Evolutionary conservation across 108 stramenopile genomes (phyloP).

Genomic region (Cyclostephanos tholiformis): DNA sequence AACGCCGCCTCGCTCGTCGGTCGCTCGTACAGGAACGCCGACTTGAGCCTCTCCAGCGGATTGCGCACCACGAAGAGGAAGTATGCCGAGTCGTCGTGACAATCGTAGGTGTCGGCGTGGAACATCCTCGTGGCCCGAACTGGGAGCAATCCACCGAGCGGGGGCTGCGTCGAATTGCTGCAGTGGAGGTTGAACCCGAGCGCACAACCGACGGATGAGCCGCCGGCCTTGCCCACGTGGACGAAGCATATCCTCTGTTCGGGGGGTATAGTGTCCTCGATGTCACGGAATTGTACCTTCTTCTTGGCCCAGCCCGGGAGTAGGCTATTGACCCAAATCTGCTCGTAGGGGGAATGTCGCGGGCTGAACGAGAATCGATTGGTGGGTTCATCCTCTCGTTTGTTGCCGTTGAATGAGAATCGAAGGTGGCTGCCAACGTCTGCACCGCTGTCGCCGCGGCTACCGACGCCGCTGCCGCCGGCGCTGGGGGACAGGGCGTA

Average conservation of each 20-base stretch:
- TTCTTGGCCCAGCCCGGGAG: constrained; percentile 36
- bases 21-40: constrained; percentile 34
- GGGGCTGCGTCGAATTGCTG: background rate
- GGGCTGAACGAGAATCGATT: constrained; percentile 21
- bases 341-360: constrained; percentile 32
- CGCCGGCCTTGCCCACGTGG: constrained; percentile 41
- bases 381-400: background rate
- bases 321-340: constrained; percentile 26
- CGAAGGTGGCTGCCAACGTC: background rate
- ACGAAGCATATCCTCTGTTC: constrained; percentile 31
- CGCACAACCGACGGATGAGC: constrained; percentile 27
- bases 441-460: background rate
- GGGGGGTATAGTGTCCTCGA: constrained; percentile 17
- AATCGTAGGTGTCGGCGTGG: constrained; percentile 32
- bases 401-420: background rate
- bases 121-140: constrained; percentile 24
- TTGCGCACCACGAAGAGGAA: constrained; percentile 38
- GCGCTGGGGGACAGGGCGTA: background rate
- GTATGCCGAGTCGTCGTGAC: constrained; percentile 32
- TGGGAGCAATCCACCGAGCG: constrained; percentile 20
- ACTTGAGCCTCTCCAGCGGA: constrained; percentile 22
- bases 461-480: background rate
- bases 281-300: constrained; percentile 1
- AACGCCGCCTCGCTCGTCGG: constrained; percentile 18
- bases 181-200: constrained; percentile 22